Evolutionary conservation across 345 rosid species (phyloP).

Genomic region (Gynandropsis gynandra): DNA sequence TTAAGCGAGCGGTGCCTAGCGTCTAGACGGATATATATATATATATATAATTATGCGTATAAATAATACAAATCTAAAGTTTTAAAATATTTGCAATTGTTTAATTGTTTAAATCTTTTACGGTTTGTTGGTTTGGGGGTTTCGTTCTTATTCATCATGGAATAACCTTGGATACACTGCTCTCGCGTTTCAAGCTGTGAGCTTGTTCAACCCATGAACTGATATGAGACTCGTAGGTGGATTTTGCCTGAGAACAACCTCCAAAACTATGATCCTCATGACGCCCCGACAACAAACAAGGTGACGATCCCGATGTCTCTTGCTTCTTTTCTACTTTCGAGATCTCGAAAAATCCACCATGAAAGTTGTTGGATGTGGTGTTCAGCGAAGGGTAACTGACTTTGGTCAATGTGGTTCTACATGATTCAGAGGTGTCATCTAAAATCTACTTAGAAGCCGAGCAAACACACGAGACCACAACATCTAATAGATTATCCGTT

Average conservation of each 20-base stretch:
- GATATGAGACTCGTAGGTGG: slow-evolving; percentile 63
- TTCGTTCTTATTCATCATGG: slow-evolving; percentile 55
- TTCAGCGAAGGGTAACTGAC: slow-evolving; percentile 51
- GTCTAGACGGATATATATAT: no score
- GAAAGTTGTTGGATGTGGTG: slow-evolving; percentile 35
- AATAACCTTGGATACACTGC: slow-evolving; percentile 46
- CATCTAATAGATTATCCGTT: slow-evolving; percentile 80
- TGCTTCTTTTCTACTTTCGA: slow-evolving; percentile 34
- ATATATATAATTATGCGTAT: no score
- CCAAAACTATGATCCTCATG: slow-evolving; percentile 34
- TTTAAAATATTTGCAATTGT: no score
- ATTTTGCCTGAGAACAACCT: slow-evolving; percentile 42
- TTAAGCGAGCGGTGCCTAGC: no score
- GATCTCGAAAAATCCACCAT: slow-evolving; percentile 34
- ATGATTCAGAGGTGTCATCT: slow-evolving; percentile 57
- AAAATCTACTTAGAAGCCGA: slow-evolving; percentile 56
- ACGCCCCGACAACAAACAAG: slow-evolving; percentile 36
- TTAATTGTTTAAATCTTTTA: slow-evolving; percentile 78
- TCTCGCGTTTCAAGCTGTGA: slow-evolving; percentile 43
- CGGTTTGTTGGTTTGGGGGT: slow-evolving; percentile 43
- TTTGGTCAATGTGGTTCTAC: slow-evolving; percentile 65
- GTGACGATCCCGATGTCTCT: slow-evolving; percentile 28
- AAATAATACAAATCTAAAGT: no score
- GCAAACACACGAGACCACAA: slow-evolving; percentile 63
- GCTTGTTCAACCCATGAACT: slow-evolving; percentile 83